Base-by-base conservation (phyloP, 192 early-diverging fungal species). In the Oehlia diaphana region DNA sequence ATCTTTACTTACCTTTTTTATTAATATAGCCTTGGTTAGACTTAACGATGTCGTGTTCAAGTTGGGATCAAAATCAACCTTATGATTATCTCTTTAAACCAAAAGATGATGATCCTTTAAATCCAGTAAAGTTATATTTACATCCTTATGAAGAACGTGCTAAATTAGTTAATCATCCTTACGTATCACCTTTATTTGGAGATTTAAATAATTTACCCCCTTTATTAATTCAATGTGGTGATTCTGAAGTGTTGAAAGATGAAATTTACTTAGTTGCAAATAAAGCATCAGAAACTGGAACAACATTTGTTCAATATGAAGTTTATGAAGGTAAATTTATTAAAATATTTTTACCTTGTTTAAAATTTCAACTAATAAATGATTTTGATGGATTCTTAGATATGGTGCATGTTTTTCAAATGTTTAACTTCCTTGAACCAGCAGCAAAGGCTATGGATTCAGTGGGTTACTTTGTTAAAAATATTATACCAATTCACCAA, bases 121-220 rank as follows among this genome's bases (percentile, higher is more conserved):
- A 87, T 35, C 87, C 87, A 19, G 84, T 84, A 9, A 78, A 68
- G 16, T 83, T 88, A 49, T 89, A 89, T 35, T 80, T 87, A 16
- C 79, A 82, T 1, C 73, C 80, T 16, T 28, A 79, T 12, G 75
- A 79, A 37, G 82, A 84, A 28, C 65, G 81, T 74, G 33, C 77
- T 16, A 66, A 79, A 69, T 44, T 88, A 4, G 73, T 85, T 14
- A 81, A 66, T 14, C 84, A 89, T 78, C 88, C 88, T 13, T 89
- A 89, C 76, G 86, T 89, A 62, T 89, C 88, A 2, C 88, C 88
- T 12, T 67, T 89, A 9, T 88, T 81, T 78, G 88, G 85, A 9
- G 79, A 84, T 21, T 83, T 89, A 44, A 82, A 86, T 47, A 31
- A 82, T 16, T 62, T 89, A 23, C 88, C 88, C 2, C 88, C 88